Evolutionary conservation across 257 asterid genomes (phyloP).

Genomic region (Forsythia viridissima): DNA sequence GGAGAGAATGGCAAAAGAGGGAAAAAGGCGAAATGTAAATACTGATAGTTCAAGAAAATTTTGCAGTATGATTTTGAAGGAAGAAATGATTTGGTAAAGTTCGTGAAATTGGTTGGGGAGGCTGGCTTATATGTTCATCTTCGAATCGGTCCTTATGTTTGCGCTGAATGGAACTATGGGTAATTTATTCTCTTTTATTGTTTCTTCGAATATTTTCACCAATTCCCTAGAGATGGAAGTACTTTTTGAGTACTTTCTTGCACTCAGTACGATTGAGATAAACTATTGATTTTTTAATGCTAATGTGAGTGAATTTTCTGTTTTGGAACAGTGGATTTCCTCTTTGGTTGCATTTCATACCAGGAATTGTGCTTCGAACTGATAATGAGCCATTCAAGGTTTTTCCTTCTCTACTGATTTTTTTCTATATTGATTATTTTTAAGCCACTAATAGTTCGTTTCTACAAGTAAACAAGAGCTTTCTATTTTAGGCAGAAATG

Average conservation of each 20-base stretch:
- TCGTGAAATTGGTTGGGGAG: slow-evolving; percentile 43
- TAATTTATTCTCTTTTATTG: slow-evolving; percentile 7
- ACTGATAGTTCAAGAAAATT: slow-evolving; percentile 17
- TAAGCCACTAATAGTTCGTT: neutral
- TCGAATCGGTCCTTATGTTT: slow-evolving; percentile 54
- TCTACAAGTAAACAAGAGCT: neutral
- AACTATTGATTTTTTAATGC: neutral
- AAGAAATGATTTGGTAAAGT: slow-evolving; percentile 50
- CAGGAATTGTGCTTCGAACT: slow-evolving; percentile 74
- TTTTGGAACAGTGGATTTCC: slow-evolving; percentile 82
- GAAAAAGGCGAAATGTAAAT: neutral
- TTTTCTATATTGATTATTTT: neutral
- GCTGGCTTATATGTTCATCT: slow-evolving; percentile 51
- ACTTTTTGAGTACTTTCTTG: neutral
- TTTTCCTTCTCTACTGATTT: neutral
- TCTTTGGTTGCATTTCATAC: slow-evolving; percentile 86
- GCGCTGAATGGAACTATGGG: slow-evolving; percentile 74
- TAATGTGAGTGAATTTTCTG: neutral
- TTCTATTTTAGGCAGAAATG: slow-evolving; percentile 73
- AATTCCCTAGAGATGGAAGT: neutral
- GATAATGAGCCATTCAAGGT: slow-evolving; percentile 87
- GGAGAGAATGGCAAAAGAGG: neutral
- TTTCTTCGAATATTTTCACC: neutral
- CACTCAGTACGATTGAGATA: neutral
- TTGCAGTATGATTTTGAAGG: slow-evolving; percentile 55